Conservation (phyloP, 78 protist genomes). For the Dictyostelium citrinum region DNA sequence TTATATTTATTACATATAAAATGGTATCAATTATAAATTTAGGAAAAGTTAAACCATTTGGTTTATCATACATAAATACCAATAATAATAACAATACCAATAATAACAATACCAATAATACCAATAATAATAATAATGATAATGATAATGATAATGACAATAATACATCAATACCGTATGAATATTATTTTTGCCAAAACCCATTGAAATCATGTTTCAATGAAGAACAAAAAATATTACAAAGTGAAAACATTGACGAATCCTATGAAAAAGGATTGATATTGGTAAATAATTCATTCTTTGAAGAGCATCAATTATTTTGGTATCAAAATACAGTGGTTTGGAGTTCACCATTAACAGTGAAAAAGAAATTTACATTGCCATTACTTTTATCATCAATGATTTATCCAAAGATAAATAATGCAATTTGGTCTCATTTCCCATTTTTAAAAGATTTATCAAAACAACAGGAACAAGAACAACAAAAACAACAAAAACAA, state of each 20-base stretch:
- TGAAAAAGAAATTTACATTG: conserved; percentile 15
- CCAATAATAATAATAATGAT: too few relatives aligned
- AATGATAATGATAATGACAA: too few relatives aligned
- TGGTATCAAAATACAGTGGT: conserved; percentile 20
- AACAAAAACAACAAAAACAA: neutral
- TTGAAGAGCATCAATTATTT: conserved; percentile 28
- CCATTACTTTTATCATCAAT: neutral
- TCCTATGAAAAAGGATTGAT: neutral
- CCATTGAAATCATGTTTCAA: conserved; percentile 12
- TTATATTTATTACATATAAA: neutral
- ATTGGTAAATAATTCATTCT: neutral
- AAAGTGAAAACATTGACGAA: neutral
- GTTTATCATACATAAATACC: neutral
- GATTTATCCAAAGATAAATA: neutral
- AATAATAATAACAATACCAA: neutral
- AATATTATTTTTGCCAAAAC: neutral
- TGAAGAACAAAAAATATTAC: neutral
- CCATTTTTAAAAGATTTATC: neutral
- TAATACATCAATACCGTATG: neutral
- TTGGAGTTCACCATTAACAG: conserved; percentile 23
- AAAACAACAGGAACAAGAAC: neutral
- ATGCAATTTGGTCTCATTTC: conserved; percentile 1
- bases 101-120: too few relatives aligned
- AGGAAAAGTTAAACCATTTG: conserved; percentile 38
- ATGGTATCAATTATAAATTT: neutral